phyloP scores from a whole-genome alignment of 108 stramenopile genomes.

The Ochromonas danica region DNA sequence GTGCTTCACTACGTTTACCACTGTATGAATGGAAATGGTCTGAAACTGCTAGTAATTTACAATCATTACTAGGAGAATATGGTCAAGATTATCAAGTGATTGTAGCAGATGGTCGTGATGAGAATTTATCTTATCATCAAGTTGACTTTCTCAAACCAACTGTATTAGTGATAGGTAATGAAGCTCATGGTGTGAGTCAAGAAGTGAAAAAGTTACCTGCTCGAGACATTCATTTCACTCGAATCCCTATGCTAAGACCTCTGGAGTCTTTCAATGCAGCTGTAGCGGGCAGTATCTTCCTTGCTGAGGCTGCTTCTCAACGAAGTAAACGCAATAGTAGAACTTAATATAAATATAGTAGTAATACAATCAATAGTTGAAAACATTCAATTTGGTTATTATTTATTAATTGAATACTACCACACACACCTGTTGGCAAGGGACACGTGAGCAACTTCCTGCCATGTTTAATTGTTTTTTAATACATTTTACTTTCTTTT shows the following conservation, averaged over 20 bases:
- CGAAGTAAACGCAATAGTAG: too few relatives aligned
- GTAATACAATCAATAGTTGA: too few relatives aligned
- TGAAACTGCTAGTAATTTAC: neutral
- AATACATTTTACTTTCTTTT: too few relatives aligned
- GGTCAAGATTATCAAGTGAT: constrained; percentile 10
- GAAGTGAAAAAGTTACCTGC: neutral
- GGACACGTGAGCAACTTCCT: too few relatives aligned
- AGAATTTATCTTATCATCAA: neutral
- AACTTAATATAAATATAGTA: too few relatives aligned
- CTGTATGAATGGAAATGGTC: neutral
- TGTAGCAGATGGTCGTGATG: neutral
- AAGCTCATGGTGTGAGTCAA: neutral
- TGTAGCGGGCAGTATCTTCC: neutral
- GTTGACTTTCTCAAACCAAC: neutral
- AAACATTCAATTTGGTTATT: too few relatives aligned
- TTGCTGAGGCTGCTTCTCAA: neutral
- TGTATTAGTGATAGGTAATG: neutral
- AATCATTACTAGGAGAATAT: neutral
- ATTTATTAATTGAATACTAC: too few relatives aligned
- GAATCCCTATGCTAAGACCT: neutral
- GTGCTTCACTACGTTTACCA: neutral
- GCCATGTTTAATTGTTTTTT: too few relatives aligned
- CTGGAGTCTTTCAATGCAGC: constrained; percentile 18
- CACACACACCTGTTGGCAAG: too few relatives aligned
- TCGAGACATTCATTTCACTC: neutral